Evolutionary conservation across 129 eudicot species (phyloP).

Genomic region (Gnaphalium uliginosum): DNA sequence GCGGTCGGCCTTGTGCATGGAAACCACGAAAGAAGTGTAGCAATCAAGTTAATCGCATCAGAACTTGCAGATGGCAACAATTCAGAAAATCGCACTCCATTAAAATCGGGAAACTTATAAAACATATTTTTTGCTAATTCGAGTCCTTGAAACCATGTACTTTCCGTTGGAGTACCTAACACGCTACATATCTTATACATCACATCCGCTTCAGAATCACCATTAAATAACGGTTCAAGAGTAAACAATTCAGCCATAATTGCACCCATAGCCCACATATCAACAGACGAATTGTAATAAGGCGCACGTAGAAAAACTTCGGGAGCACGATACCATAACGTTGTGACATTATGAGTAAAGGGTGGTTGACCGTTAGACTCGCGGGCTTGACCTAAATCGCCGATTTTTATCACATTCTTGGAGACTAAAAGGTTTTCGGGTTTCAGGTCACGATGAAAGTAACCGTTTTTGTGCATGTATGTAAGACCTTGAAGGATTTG

Average conservation of each 20-base stretch:
- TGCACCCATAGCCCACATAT: constrained; percentile 30
- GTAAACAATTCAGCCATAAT: constrained; percentile 26
- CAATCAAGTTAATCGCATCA: constrained; percentile 20
- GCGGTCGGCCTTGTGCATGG: constrained; percentile 25
- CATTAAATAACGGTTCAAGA: constrained; percentile 10
- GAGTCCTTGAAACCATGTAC: neutral
- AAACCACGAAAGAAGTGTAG: constrained; percentile 23
- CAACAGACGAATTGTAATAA: constrained; percentile 15
- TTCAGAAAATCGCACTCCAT: constrained; percentile 9
- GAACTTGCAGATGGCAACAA: constrained; percentile 18
- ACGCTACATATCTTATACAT: constrained; percentile 15
- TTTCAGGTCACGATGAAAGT: constrained; percentile 86
- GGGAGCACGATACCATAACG: constrained; percentile 22
- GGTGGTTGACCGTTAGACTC: constrained; percentile 7
- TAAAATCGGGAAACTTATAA: constrained; percentile 20
- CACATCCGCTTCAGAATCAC: neutral
- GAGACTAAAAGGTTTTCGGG: constrained; percentile 43
- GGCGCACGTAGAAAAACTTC: constrained; percentile 3
- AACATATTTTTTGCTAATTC: neutral
- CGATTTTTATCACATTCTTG: constrained; percentile 7
- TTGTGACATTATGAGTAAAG: constrained; percentile 16
- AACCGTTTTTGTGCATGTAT: constrained; percentile 69
- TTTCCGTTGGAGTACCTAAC: constrained; percentile 16
- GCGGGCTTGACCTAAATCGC: constrained; percentile 23
- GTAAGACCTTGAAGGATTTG: constrained; percentile 92